Conservation (phyloP, 352 stramenopile genomes). For the Thalassiosira mediterranea region DNA sequence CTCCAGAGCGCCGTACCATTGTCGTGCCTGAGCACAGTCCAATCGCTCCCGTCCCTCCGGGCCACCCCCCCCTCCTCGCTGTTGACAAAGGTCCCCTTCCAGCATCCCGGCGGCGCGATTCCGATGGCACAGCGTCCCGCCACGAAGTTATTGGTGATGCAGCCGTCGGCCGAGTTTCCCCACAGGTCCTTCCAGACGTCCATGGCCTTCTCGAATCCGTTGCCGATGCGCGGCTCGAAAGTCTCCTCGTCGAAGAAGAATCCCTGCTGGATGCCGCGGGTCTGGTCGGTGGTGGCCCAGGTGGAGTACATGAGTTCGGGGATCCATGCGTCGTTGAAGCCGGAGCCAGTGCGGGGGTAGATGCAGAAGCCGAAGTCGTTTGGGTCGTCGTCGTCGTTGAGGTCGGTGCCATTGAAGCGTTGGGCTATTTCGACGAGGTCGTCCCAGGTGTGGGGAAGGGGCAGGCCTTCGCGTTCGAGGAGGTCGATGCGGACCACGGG, state of each 20-base stretch:
- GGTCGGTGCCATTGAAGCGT: constrained; percentile 51
- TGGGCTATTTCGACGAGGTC: constrained; percentile 45
- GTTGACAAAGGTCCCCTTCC: constrained; percentile 47
- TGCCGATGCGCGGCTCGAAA: constrained; percentile 33
- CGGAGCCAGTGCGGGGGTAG: constrained; percentile 33
- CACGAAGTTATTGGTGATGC: constrained; percentile 38
- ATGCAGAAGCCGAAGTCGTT: constrained; percentile 51
- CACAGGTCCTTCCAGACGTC: constrained; percentile 56
- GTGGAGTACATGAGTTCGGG: constrained; percentile 48
- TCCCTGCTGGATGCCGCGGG: constrained; percentile 38
- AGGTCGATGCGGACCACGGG: constrained; percentile 49
- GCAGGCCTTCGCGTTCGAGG: constrained; percentile 28
- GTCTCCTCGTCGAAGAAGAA: constrained; percentile 52
- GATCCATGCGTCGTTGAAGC: constrained; percentile 38
- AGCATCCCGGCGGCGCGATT: constrained; percentile 27
- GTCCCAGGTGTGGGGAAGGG: constrained; percentile 54
- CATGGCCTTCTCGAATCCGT: constrained; percentile 49
- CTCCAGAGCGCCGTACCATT: constrained; percentile 38
- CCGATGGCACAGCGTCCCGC: constrained; percentile 46
- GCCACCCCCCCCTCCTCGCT: constrained; percentile 29
- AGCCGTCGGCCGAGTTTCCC: constrained; percentile 36
- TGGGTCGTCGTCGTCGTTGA: constrained; percentile 52
- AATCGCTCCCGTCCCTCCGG: constrained; percentile 6
- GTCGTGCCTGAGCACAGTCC: constrained; percentile 16
- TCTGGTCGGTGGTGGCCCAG: constrained; percentile 48